Base-by-base conservation (phyloP, 2,329 filamentous ascomycete genomes). In the Talaromyces atroroseus region DNA sequence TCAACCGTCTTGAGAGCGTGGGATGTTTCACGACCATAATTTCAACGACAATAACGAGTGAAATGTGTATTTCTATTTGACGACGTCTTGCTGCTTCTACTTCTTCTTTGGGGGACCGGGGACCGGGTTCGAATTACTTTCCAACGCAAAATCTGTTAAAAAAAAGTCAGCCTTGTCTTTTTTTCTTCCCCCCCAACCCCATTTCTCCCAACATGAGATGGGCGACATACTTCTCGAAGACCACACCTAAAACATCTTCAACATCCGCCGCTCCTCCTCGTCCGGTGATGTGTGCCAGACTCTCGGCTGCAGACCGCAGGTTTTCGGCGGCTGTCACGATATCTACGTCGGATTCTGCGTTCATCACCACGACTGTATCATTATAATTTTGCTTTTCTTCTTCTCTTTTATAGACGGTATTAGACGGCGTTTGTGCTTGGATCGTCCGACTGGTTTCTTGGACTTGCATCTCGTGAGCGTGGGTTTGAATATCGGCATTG, bases 161-260 rank as follows among this genome's bases (percentile, higher is more conserved):
- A 55, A 46, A 38, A 20, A 42, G 52, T 63, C 52, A 57, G 26
- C 26, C 29, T 36, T 47, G 54, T 38, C 48, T 51, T 47, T 49
- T 50, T 45, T 42, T 50, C 51, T 48, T 49, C n/a, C n/a, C n/a
- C n/a, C n/a, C n/a, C n/a, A n/a, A n/a, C n/a, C n/a, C n/a, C n/a
- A n/a, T 52, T 45, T n/a, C 50, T 46, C 44, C 51, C 55, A 36
- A 52, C 42, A 23, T n/a, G 18, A n/a, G 6, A 45, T 10, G 20
- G 26, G 3, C 20, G 36, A 82, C 83, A 79, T 76, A 95, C 89
- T 95, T 97, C 72, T 97, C 92, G 75, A 99, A 99, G 3, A 99
- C 92, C 21, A 99, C 92, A 0, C 94, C 94, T 46, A 99, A 75
- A 7, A 99, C 90, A 68, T 97, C 94, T 70, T 99, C 92, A 16